A percentile compares a stretch with the other conserved stretches of the same genome.
Conservation (phyloP, 306 rosid species). For the Dalbergia cultrata region DNA sequence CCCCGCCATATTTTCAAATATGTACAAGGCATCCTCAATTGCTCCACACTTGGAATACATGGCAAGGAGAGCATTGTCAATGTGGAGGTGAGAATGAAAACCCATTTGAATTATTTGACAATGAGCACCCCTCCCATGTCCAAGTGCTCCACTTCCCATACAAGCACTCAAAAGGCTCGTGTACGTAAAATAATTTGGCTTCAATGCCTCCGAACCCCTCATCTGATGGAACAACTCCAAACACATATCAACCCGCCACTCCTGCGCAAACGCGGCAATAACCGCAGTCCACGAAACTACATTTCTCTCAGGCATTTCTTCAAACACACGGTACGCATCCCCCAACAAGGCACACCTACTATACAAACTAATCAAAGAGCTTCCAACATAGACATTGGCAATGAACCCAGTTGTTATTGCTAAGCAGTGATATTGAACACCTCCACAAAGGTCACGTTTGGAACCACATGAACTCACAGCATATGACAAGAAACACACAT, state of each 20-base stretch:
- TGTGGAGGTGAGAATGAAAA: constrained; percentile 59
- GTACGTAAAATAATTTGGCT: constrained; percentile 77
- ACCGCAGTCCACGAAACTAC: constrained; percentile 89
- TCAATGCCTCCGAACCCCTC: constrained; percentile 48
- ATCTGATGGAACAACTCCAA: constrained; percentile 69
- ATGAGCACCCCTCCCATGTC: constrained; percentile 75
- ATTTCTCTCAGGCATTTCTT: constrained; percentile 82
- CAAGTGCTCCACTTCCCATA: constrained; percentile 86
- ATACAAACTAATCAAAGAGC: constrained; percentile 77
- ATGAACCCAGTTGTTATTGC: constrained; percentile 70
- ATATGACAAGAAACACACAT: constrained; percentile 63
- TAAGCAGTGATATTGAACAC: constrained; percentile 76
- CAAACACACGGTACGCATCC: constrained; percentile 63
- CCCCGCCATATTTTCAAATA: constrained; percentile 57
- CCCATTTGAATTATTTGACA: constrained; percentile 72
- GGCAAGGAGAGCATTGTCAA: constrained; percentile 74
- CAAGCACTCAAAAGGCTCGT: constrained; percentile 79
- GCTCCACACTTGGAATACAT: constrained; percentile 90
- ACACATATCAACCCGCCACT: constrained; percentile 67
- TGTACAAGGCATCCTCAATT: constrained; percentile 63
- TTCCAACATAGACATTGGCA: constrained; percentile 77
- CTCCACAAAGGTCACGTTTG: constrained; percentile 59
- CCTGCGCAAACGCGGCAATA: constrained; percentile 79
- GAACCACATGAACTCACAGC: constrained; percentile 67
- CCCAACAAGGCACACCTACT: constrained; percentile 60